Evolutionary conservation across 179 eudicot genomes (phyloP).

Genomic region (Beta lomatogona): DNA sequence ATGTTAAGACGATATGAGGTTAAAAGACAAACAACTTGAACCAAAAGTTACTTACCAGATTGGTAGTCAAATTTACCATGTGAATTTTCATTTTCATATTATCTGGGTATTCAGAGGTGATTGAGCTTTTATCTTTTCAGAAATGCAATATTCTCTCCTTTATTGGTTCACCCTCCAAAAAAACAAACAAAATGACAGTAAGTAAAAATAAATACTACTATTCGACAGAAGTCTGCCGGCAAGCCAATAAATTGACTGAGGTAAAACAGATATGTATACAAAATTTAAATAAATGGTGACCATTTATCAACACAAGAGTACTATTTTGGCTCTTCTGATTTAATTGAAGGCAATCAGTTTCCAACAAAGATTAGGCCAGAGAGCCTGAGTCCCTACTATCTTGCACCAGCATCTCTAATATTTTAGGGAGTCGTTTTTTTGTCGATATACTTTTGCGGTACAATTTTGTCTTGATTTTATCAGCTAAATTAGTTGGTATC

Average conservation of each 20-base stretch:
- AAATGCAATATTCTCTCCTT: not conserved
- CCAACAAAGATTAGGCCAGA: slow-evolving; percentile 22
- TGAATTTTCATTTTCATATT: not conserved
- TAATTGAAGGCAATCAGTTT: slow-evolving; percentile 20
- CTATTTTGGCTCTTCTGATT: slow-evolving; percentile 24
- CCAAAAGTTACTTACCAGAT: slow-evolving; percentile 13
- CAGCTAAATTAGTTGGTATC: not conserved
- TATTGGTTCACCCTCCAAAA: slow-evolving; percentile 5
- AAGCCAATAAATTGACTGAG: slow-evolving; percentile 29
- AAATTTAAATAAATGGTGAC: slow-evolving; percentile 17
- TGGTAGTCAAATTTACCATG: slow-evolving; percentile 12
- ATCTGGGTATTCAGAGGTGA: not conserved
- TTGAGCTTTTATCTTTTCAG: slow-evolving; percentile 5
- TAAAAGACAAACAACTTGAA: not conserved
- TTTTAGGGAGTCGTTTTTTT: not conserved
- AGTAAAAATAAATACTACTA: slow-evolving; percentile 2
- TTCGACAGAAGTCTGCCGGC: slow-evolving; percentile 16
- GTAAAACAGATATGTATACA: not conserved
- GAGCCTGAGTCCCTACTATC: slow-evolving; percentile 22
- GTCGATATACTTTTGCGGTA: not conserved
- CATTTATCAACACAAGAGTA: slow-evolving; percentile 15
- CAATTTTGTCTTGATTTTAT: not conserved
- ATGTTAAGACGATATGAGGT: not conserved
- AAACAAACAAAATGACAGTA: not conserved
- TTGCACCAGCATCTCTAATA: slow-evolving; percentile 17